A percentile compares a stretch with the other conserved stretches of the same genome.
phyloP scores from a whole-genome alignment of 441 rosid species.

The Croton laevigatus region DNA sequence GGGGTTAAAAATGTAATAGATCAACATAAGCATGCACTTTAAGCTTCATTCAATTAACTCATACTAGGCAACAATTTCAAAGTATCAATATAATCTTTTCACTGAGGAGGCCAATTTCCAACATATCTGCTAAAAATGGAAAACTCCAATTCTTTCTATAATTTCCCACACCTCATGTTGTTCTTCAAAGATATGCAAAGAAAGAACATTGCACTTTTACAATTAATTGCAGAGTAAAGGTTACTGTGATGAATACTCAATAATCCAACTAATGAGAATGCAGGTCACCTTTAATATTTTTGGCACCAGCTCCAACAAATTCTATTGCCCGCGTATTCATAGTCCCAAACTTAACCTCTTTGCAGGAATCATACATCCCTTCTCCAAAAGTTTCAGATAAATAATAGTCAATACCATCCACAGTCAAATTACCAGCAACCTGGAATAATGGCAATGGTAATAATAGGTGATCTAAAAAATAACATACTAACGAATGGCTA shows the following conservation, averaged over 20 bases:
- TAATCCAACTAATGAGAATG: constrained; percentile 6
- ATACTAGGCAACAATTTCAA: background rate
- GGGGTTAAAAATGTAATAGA: background rate
- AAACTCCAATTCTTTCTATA: background rate
- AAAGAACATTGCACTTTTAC: background rate
- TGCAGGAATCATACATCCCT: constrained; percentile 76
- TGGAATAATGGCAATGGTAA: constrained; percentile 41
- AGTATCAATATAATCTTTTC: background rate
- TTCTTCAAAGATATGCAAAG: background rate
- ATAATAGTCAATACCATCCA: constrained; percentile 73
- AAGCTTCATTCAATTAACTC: background rate
- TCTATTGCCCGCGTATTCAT: constrained; percentile 78
- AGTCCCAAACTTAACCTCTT: constrained; percentile 88
- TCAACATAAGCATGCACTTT: background rate
- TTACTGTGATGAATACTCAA: constrained; percentile 3
- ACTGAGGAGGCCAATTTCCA: background rate
- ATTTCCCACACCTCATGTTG: background rate
- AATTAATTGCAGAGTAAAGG: background rate
- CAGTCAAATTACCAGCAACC: constrained; percentile 72
- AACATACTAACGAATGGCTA: background rate
- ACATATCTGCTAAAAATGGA: background rate
- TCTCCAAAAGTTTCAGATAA: constrained; percentile 70
- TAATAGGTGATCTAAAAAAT: background rate
- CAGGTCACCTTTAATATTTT: constrained; percentile 56
- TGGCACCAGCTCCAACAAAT: constrained; percentile 86